Evolutionary conservation across 2,329 filamentous ascomycete genomes (phyloP).

Genomic region (Curvularia lunata): DNA sequence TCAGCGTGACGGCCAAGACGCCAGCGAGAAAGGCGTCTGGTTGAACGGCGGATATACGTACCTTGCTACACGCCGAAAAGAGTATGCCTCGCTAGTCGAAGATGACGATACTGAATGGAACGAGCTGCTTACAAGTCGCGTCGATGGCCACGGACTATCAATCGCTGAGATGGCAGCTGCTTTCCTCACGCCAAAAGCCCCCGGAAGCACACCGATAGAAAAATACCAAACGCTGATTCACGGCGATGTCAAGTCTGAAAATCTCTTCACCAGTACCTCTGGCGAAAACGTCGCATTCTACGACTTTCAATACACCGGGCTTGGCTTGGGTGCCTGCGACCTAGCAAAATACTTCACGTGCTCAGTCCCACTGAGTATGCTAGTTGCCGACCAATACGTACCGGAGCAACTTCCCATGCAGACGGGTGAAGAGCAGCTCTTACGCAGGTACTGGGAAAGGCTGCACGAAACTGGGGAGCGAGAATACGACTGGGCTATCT

Average conservation of each 20-base stretch:
- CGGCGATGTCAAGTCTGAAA: constrained; percentile 73
- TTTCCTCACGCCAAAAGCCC: constrained; percentile 54
- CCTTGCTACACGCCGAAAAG: constrained; percentile 65
- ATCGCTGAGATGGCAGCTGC: constrained; percentile 61
- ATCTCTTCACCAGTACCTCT: constrained; percentile 63
- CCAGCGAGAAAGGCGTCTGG: constrained; percentile 55
- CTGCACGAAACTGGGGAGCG: constrained; percentile 45
- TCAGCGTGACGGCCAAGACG: constrained; percentile 35
- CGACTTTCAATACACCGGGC: constrained; percentile 72
- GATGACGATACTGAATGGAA: constrained; percentile 64
- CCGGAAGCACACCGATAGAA: constrained; percentile 45
- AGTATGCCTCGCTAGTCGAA: constrained; percentile 58
- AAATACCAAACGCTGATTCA: constrained; percentile 65
- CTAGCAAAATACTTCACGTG: constrained; percentile 72
- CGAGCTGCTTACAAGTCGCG: constrained; percentile 53
- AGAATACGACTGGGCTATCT: constrained; percentile 61
- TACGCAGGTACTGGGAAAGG: constrained; percentile 57
- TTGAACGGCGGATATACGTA: constrained; percentile 73
- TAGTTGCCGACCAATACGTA: constrained; percentile 47
- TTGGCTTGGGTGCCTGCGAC: constrained; percentile 70
- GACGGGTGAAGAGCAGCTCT: constrained; percentile 58
- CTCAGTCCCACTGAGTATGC: constrained; percentile 64
- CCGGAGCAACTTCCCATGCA: constrained; percentile 57
- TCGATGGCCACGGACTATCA: constrained; percentile 35
- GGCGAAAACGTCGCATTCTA: constrained; percentile 67